phyloP scores from a whole-genome alignment of 1,284 basidiomycete genomes.

The Phylloporus gajari region DNA sequence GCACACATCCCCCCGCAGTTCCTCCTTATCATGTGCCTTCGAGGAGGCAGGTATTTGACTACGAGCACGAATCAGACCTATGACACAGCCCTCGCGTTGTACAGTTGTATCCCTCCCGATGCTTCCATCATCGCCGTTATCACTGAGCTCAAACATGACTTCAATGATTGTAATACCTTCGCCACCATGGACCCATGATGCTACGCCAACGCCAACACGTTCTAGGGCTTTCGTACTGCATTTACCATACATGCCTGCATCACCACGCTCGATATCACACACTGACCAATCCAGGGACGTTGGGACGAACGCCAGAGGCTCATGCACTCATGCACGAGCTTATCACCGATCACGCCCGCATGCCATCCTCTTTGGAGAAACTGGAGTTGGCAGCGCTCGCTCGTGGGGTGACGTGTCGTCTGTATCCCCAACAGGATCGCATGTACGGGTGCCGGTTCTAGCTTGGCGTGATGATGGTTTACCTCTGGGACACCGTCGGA shows the following conservation, averaged over 20 bases:
- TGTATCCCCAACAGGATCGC: constrained; percentile 34
- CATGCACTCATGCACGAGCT: constrained; percentile 37
- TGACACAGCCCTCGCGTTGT: constrained; percentile 27
- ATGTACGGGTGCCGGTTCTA: constrained; percentile 41
- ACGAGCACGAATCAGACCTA: constrained; percentile 36
- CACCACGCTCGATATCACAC: constrained; percentile 32
- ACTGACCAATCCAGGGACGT: constrained; percentile 29
- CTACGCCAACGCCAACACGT: constrained; percentile 20
- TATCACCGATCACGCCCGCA: constrained; percentile 34
- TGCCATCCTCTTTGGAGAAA: constrained; percentile 40
- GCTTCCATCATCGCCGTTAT: constrained; percentile 34
- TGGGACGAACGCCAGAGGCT: constrained; percentile 35
- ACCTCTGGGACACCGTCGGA: constrained; percentile 44
- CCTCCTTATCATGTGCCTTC: constrained; percentile 39
- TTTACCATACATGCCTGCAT: constrained; percentile 35
- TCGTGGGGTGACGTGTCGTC: constrained; percentile 40
- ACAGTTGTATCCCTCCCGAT: constrained; percentile 26
- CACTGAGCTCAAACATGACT: constrained; percentile 34
- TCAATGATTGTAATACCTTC: constrained; percentile 15
- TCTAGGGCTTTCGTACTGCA: constrained; percentile 27
- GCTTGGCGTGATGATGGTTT: constrained; percentile 30
- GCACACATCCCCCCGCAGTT: constrained; percentile 32
- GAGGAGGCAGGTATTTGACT: constrained; percentile 32
- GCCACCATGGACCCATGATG: constrained; percentile 37
- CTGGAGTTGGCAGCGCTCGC: constrained; percentile 43